phyloP scores from a whole-genome alignment of 331 rosid genomes.

The Acacia pycnantha region DNA sequence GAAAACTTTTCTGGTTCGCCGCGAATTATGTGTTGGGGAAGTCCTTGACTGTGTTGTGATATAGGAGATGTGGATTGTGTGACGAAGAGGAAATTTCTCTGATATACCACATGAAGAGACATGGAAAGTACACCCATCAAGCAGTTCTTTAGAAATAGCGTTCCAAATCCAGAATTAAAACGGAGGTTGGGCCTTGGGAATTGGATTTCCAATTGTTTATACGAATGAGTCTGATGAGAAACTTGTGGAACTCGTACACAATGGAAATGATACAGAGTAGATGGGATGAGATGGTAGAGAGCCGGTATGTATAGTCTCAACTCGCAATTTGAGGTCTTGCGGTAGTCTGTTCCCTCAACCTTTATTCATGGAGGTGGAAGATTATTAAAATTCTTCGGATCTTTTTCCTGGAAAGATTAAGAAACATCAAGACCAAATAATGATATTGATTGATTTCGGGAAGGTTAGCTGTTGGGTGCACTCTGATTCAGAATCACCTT shows the following conservation, averaged over 20 bases:
- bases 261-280: constrained; percentile 4
- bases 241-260: not conserved
- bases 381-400: not conserved
- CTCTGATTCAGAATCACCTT: not conserved
- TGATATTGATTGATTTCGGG: not conserved
- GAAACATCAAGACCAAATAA: constrained; percentile 2
- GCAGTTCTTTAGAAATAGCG: not conserved
- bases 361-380: not conserved
- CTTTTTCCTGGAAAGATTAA: not conserved
- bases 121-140: not conserved
- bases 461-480: not conserved
- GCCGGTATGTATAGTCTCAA: not conserved
- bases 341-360: not conserved
- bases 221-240: not conserved
- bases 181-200: constrained; percentile 14
- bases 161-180: not conserved
- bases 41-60: not conserved
- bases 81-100: not conserved
- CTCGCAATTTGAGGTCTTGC: constrained; percentile 9
- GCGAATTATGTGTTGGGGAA: not conserved
- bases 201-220: not conserved
- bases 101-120: constrained; percentile 1
- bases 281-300: constrained; percentile 10
- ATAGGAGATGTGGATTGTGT: constrained; percentile 19
- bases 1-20: not conserved